Base-by-base conservation (phyloP, 2,329 filamentous ascomycete species). In the Magnaporthales sp. region DNA sequence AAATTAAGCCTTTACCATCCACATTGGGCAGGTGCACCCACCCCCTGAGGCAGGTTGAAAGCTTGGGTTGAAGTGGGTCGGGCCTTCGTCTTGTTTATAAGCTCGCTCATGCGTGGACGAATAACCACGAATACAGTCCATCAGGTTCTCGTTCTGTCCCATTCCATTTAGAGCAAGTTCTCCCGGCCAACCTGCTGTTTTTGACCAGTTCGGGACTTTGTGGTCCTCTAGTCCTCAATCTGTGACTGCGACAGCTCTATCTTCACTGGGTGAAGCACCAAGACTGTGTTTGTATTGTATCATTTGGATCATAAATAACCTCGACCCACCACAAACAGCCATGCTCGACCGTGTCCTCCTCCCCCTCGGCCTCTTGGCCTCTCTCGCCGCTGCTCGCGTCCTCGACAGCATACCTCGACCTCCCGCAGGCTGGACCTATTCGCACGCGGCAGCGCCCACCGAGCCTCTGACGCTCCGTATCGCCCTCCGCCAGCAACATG, bases 391-490 rank as follows among this genome's bases (percentile, higher is more conserved):
- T 65, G 76, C 74, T 32, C 73, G 74, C 54, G 72, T 79, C 38
- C 74, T 80, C 67, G 76, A 80, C 70, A 75, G 73, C 27, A 68
- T 81, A 27, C 70, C 72, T 5, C 67, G 68, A 5, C 72, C 78
- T 5, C 80, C 80, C 0, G 68, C 68, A 51, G 79, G 78, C 30
- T 81, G 80, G 80, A 71, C 68, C 54, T 71, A 75, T 60, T 67
- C 76, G 19, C 72, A 75, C 22, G 68, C 73, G 2, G 79, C 79
- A 2, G 69, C 71, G 15, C 74, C 77, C 1, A 27, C 64, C 0
- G 79, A 80, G 31, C 67, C 73, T 15, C 74, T 87, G 65, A 79
- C 77, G 3, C 80, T 86, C 64, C 81, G 78, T 27, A 75, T 86
- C 62, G 80, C 81, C 7, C 76, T 86, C 22, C 75, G 75, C 61